Evolutionary conservation across 371 early-diverging fungal genomes (phyloP).

Genomic region (Rhizopus delemar): DNA sequence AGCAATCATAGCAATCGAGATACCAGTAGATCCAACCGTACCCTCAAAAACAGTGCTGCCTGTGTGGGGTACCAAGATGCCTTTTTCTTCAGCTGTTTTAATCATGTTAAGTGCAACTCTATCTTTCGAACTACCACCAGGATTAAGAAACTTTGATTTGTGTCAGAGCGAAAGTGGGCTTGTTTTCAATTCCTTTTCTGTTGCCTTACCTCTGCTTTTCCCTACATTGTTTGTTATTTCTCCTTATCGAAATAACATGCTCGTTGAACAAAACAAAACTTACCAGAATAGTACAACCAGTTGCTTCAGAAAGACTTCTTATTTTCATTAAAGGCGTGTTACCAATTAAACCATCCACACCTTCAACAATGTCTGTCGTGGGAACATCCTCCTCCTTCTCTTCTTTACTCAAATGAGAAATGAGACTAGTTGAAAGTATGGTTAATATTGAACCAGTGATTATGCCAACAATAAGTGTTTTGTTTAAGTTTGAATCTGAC

Average conservation of each 20-base stretch:
- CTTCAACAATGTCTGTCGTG: slow-evolving; percentile 53
- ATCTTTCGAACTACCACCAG: slow-evolving; percentile 94
- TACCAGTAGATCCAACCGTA: slow-evolving; percentile 88
- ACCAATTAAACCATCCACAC: slow-evolving; percentile 80
- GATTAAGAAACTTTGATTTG: slow-evolving; percentile 79
- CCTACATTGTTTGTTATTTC: slow-evolving; percentile 16
- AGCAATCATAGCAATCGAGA: slow-evolving; percentile 81
- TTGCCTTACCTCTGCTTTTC: slow-evolving; percentile 43
- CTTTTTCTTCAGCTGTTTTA: slow-evolving; percentile 70
- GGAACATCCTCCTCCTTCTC: neutral
- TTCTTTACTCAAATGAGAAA: slow-evolving; percentile 14
- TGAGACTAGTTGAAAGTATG: slow-evolving; percentile 25
- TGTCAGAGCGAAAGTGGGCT: neutral
- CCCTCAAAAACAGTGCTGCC: slow-evolving; percentile 91
- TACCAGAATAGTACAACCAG: slow-evolving; percentile 72
- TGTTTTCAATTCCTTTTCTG: neutral
- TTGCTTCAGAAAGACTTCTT: slow-evolving; percentile 80
- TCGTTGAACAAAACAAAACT: neutral
- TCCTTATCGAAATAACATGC: neutral
- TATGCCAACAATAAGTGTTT: slow-evolving; percentile 28
- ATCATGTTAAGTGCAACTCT: slow-evolving; percentile 89
- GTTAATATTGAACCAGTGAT: slow-evolving; percentile 36
- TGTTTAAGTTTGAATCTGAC: slow-evolving; percentile 10
- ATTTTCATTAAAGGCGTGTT: slow-evolving; percentile 90
- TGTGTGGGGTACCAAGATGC: slow-evolving; percentile 63